Base-by-base conservation (phyloP, 2,329 filamentous ascomycete species). In the Dactylella cylindrospora region DNA sequence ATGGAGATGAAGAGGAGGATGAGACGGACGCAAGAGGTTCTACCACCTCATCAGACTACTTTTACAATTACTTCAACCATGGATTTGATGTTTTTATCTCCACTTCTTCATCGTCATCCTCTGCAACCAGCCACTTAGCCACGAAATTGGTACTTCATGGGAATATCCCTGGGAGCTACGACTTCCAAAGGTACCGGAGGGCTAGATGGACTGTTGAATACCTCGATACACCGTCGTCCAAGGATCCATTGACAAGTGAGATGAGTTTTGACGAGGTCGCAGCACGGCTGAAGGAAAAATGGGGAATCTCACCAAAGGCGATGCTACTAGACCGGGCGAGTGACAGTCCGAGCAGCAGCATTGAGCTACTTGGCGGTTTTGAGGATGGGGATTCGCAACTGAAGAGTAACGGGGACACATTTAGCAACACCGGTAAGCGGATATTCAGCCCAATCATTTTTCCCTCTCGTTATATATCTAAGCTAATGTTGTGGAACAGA, bases 41-140 rank as follows among this genome's bases (percentile, higher is more conserved):
- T 31, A 78, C 71, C 67, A 83, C 73, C 2, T 81, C 83, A 1
- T 80, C 83, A 3, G 88, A 94, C 71, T 90, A 85, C 66, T 98
- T 97, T 72, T 96, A 93, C 74, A 97, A 97, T 72, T 98, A 98
- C 72, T 98, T 96, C 71, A 86, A 91, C 66, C 84, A 95, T 65
- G 93, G 93, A 1, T 94, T 98, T 70, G 93, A 98, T 72, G 81
- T 96, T 7, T 79, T 97, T 3, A 81, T 98, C n/a, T 95, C 91
- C 0, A 83, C 84, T 23, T 85, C 88, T 0, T 82, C 81, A 0
- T 71, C 78, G 3, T 77, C 85, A 3, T 87, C 85, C 0, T 80
- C 80, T 17, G 73, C 80, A 0, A 83, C 88, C 55, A 83, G 85
- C 32, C 78, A 95, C 8, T 88, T 93, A 0, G 90, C 87, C 4